Conservation (phyloP, 768 basidiomycete species). For the Hebeloma cylindrosporum region DNA sequence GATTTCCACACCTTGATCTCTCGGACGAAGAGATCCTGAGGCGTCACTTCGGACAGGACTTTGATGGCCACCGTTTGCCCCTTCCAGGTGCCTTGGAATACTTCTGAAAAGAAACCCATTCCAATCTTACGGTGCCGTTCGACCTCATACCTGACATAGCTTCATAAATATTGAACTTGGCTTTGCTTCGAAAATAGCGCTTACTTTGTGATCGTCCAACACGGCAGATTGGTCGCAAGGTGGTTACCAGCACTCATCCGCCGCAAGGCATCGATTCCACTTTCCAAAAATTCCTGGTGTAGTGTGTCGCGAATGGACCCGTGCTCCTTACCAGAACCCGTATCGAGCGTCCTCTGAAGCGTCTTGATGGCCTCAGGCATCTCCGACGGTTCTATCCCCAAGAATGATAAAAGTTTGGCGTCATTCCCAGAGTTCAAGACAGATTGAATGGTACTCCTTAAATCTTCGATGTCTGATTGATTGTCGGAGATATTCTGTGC, state of each 20-base stretch:
- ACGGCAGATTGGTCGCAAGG: constrained; percentile 45
- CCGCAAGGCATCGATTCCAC: constrained; percentile 64
- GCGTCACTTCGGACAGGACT: constrained; percentile 60
- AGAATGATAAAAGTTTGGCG: constrained; percentile 52
- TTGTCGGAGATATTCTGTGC: constrained; percentile 37
- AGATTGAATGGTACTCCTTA: constrained; percentile 50
- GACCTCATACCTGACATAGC: constrained; percentile 57
- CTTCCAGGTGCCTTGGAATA: constrained; percentile 71
- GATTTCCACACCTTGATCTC: constrained; percentile 70
- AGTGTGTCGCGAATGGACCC: constrained; percentile 40
- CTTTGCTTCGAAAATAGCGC: neutral
- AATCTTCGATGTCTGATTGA: constrained; percentile 52
- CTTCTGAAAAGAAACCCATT: constrained; percentile 69
- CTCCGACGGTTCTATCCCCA: constrained; percentile 60
- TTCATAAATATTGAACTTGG: neutral
- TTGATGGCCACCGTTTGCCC: constrained; percentile 65
- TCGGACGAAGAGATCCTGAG: constrained; percentile 59
- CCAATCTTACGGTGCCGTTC: constrained; percentile 65
- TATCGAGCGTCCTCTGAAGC: constrained; percentile 63
- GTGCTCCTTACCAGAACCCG: constrained; percentile 8
- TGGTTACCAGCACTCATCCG: constrained; percentile 46
- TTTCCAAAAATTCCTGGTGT: constrained; percentile 66
- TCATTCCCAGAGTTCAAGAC: constrained; percentile 58
- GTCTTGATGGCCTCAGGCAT: constrained; percentile 79
- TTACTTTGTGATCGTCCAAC: constrained; percentile 72